Base-by-base conservation (phyloP, 768 basidiomycete species). In the Panus rudis region DNA sequence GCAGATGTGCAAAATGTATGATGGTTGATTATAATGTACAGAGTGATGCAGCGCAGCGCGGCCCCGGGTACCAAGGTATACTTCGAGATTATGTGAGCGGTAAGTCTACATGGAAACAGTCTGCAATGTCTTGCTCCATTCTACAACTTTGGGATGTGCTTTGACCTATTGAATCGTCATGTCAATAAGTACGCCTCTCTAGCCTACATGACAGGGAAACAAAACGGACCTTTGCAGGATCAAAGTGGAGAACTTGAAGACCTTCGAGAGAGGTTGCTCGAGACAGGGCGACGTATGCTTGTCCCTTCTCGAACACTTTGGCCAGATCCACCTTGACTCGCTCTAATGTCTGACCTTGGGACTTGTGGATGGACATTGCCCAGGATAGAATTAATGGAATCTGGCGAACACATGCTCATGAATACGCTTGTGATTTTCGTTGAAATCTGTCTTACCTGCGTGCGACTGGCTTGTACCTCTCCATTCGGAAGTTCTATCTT, bases 281-380 rank as follows among this genome's bases (percentile, higher is more conserved):
- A 16, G 91, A 93, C 16, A 92, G 72, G 4, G 87, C 88, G 22
- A 92, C 89, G 47, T 91, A 91, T n/a, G 88, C 86, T 69, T 92
- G 89, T 24, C 88, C 90, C 63, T 89, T 91, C 64, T 92, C 96
- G 56, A 99, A 99, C 4, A 98, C 86, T 58, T 80, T 84, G 23
- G 81, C 81, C 26, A 99, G 71, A 57, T 98, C 93, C 33, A 98
- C 93, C 58, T 87, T 94, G 53, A 98, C 93, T 35, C 91, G 79
- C 20, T 92, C 86, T 8, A 99, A 70, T 0, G 96, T 98, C 62
- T 98, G 96, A 8, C 96, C 96, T 62, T 99, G 96, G 10, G 87
- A 88, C 60, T 99, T 99, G 63, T 99, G 96, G 49, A 98, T 98
- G 37, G 85, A 89, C 90, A 97, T 94, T 0, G 94, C 93, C 94